Percentiles rank a stretch among this genome's conserved stretches.
Evolutionary conservation across 2,329 filamentous ascomycete species (phyloP).

Genomic region (Xenosphaeropsis pyriputrescens): DNA sequence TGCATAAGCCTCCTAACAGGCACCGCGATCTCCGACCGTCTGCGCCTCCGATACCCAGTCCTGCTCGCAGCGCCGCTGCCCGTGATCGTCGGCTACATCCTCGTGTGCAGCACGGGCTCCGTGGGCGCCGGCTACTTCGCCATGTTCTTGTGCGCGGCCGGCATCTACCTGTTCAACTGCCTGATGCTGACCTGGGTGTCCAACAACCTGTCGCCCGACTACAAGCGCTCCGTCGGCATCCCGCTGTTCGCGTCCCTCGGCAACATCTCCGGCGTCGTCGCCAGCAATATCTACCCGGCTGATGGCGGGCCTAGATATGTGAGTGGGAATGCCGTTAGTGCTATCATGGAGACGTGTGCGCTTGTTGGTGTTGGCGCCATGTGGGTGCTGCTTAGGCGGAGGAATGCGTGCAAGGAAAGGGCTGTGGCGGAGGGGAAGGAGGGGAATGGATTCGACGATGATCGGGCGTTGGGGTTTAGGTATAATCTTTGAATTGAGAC

Average conservation of each 20-base stretch:
- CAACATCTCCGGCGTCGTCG: constrained; percentile 7
- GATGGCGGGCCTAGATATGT: constrained; percentile 3
- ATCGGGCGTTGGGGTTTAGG: too few relatives aligned
- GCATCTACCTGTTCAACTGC: constrained; percentile 27
- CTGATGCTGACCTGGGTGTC: constrained; percentile 36
- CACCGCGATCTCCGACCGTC: constrained; percentile 35
- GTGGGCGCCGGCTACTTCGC: constrained; percentile 20
- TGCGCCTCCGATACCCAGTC: constrained; percentile 28
- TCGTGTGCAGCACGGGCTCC: constrained; percentile 4
- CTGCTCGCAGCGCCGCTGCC: constrained; percentile 36
- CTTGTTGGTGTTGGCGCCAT: too few relatives aligned
- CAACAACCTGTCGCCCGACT: constrained; percentile 39
- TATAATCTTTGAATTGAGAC: too few relatives aligned
- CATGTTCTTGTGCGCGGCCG: constrained; percentile 24
- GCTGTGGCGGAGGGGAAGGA: too few relatives aligned
- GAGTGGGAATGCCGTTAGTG: too few relatives aligned
- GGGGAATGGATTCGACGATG: too few relatives aligned
- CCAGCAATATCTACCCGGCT: constrained; percentile 5
- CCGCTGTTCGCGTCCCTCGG: constrained; percentile 39
- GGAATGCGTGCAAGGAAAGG: too few relatives aligned
- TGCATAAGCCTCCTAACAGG: constrained; percentile 38
- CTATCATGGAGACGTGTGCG: too few relatives aligned
- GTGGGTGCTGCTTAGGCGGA: too few relatives aligned
- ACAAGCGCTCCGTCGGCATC: constrained; percentile 43
- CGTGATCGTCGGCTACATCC: constrained; percentile 11